Evolutionary conservation across 2,329 filamentous ascomycete genomes (phyloP), one percentile per base, ranked within the genome.

Genomic region (Cryphonectria japonica): DNA sequence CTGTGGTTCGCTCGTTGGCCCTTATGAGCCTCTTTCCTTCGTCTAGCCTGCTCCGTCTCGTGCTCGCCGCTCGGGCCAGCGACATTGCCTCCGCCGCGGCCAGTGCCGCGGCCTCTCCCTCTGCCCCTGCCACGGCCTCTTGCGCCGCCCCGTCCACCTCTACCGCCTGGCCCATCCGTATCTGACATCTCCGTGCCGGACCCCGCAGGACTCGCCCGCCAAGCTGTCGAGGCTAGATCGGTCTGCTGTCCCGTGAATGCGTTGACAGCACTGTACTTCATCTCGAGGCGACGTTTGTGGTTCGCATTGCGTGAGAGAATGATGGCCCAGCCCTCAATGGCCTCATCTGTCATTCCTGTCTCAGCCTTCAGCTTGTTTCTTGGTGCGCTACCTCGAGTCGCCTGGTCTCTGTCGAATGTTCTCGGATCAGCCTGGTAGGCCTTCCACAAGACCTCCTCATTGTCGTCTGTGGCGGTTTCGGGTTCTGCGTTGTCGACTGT

Each of bases 291-390:
- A 70, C 88, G 87, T 78, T 91, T 83, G 72, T 91, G 87, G 76
- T 88, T 87, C 0, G 92, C 87, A 76, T 95, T 92, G 43, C 95
- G 87, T 16, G 85, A 83, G 9, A 98, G 82, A 93, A 98, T 97
- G 65, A 97, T 83, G 0, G 88, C 93, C 95, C 95, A 99, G 6
- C 96, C 96, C 80, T 98, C 96, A 46, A 99, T 92, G 2, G 92
- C 91, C 80, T 98, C 95, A 76, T 98, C 95, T 0, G 94, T 94
- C 93, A 98, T 93, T 4, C 91, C 91, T 0, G 93, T 97, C 72
- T 94, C 90, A 32, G 87, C 86, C 75, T 91, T 92, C 65, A 99
- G 79, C 46, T 87, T 87, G 8, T 80, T 81, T 54, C 96, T 86
- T 1, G 86, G 83, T 32, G 86, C 85, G 0, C 91, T 85, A 73